Conservation (phyloP, 257 asterid species). For the Mitragyna speciosa region DNA sequence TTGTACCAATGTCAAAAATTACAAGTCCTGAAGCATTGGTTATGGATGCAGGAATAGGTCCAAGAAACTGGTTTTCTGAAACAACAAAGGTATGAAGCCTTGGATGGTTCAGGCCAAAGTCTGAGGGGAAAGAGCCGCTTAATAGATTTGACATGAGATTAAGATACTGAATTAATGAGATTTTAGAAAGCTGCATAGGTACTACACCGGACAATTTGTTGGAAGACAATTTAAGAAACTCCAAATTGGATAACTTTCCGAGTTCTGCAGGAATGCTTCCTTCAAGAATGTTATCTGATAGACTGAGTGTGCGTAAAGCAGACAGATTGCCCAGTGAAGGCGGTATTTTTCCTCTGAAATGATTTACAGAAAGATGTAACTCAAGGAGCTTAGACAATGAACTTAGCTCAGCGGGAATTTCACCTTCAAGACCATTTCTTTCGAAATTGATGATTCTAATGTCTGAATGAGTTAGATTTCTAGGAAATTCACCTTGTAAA, state of each 20-base stretch:
- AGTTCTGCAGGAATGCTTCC: conserved; percentile 4
- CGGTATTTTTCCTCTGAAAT: neutral
- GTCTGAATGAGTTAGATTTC: neutral
- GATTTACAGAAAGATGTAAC: neutral
- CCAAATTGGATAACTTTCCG: neutral
- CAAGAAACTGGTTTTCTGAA: neutral
- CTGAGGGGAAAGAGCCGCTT: neutral
- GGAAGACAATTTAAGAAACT: neutral
- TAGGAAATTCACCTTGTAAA: neutral
- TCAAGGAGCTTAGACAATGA: neutral
- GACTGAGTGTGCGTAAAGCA: neutral
- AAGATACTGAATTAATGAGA: conserved; percentile 5
- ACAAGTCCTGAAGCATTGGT: conserved; percentile 10
- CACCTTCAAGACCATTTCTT: neutral
- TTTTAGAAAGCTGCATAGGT: neutral
- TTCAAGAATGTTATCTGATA: neutral
- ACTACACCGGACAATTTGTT: conserved; percentile 6
- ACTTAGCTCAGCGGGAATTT: neutral
- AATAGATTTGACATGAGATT: neutral
- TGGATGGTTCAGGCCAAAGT: neutral
- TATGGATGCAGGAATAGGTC: neutral
- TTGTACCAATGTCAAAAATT: neutral
- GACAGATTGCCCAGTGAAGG: neutral
- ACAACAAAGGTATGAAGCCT: neutral
- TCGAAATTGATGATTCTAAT: neutral